Conservation (phyloP, 805 yeast species). For the Deakozyma indianensis region DNA sequence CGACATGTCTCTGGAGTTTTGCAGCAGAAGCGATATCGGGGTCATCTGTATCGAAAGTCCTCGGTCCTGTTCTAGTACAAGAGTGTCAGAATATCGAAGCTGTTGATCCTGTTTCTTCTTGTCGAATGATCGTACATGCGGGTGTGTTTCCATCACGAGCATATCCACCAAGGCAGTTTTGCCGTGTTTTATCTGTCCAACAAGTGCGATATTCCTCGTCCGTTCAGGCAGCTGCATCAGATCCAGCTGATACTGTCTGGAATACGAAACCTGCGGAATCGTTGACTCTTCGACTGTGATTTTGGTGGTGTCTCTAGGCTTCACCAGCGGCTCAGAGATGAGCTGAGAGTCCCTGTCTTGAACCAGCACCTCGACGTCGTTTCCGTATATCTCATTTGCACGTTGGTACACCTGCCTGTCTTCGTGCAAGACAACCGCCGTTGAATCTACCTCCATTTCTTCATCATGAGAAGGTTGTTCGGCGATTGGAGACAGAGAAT, state of each 20-base stretch:
- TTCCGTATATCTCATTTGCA: constrained; percentile 36
- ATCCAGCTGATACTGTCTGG: constrained; percentile 45
- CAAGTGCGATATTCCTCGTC: constrained; percentile 57
- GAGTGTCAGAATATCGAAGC: constrained; percentile 57
- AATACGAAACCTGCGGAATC: constrained; percentile 47
- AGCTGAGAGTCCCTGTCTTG: constrained; percentile 39
- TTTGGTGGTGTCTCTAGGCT: constrained; percentile 30
- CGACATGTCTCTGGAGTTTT: constrained; percentile 39
- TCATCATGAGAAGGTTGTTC: constrained; percentile 13
- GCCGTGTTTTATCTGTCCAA: constrained; percentile 78
- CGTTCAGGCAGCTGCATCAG: constrained; percentile 42
- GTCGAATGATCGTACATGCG: constrained; percentile 16
- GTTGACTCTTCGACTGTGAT: constrained; percentile 35
- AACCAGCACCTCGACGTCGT: constrained; percentile 51
- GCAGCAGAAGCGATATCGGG: constrained; percentile 46
- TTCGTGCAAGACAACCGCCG: constrained; percentile 28
- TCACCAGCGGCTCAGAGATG: constrained; percentile 49
- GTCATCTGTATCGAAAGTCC: constrained; percentile 53
- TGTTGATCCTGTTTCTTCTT: constrained; percentile 28
- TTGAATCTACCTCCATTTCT: constrained; percentile 9
- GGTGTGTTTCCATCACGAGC: constrained; percentile 56
- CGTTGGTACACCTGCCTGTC: constrained; percentile 31
- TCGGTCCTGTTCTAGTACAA: constrained; percentile 51
- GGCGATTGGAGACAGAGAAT: constrained; percentile 13
- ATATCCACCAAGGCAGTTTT: constrained; percentile 68